A percentile compares a stretch with the other conserved stretches of the same genome.
phyloP scores from a whole-genome alignment of 768 basidiomycete genomes.

The Lentinula boryana region DNA sequence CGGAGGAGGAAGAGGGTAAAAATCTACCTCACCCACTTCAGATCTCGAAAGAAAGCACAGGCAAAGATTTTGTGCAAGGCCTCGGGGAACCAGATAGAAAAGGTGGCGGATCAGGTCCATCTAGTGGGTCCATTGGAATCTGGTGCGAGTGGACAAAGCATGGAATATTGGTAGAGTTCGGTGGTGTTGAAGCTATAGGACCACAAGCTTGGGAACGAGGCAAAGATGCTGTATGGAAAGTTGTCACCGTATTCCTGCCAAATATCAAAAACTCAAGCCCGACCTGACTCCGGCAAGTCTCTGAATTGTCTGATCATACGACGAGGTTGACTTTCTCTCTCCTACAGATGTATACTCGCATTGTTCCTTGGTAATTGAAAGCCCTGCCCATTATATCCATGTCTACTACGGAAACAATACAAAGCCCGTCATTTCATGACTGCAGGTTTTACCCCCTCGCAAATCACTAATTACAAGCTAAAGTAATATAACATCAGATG shows the following conservation, averaged over 20 bases:
- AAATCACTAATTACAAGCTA: too few relatives aligned
- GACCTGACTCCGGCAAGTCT: not conserved
- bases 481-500: too few relatives aligned
- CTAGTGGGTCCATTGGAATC: conserved; percentile 79
- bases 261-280: not conserved
- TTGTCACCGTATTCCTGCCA: conserved; percentile 56
- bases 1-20: conserved; percentile 32
- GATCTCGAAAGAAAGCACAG: conserved; percentile 48
- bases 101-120: conserved; percentile 84
- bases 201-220: conserved; percentile 86
- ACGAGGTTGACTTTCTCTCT: too few relatives aligned
- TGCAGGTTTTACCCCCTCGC: too few relatives aligned
- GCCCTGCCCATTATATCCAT: too few relatives aligned
- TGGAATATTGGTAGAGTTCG: conserved; percentile 84
- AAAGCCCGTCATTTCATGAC: too few relatives aligned
- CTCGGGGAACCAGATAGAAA: conserved; percentile 89
- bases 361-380: too few relatives aligned
- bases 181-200: conserved; percentile 69
- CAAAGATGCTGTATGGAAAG: conserved; percentile 74
- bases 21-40: conserved; percentile 33
- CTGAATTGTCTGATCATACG: not conserved
- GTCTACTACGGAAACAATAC: too few relatives aligned
- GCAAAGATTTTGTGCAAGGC: conserved; percentile 67
- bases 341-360: too few relatives aligned
- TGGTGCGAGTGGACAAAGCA: conserved; percentile 90